A percentile compares a stretch with the other conserved stretches of the same genome.
phyloP scores from a whole-genome alignment of 371 early-diverging fungal genomes.

The Hamiltosporidium tvaerminnensis region DNA sequence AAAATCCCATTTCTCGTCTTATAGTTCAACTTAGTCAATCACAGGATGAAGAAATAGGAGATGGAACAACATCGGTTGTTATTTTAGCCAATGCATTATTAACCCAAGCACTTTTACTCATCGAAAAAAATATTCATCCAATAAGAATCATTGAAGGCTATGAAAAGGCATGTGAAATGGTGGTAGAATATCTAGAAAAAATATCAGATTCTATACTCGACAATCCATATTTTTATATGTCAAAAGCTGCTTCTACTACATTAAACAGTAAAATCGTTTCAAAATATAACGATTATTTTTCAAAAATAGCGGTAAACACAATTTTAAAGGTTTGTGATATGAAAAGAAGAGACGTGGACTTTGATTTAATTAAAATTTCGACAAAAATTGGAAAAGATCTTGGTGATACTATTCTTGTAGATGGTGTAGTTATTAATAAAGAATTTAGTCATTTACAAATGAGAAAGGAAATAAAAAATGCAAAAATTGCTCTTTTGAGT shows the following conservation, averaged over 20 bases:
- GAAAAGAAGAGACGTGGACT: constrained; percentile 94
- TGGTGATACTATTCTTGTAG: constrained; percentile 72
- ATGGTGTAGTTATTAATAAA: constrained; percentile 94
- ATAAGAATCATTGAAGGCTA: constrained; percentile 94
- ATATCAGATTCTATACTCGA: constrained; percentile 60
- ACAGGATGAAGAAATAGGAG: constrained; percentile 99
- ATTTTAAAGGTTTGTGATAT: constrained; percentile 85
- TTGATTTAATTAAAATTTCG: constrained; percentile 95
- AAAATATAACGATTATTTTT: constrained; percentile 82
- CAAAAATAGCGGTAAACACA: constrained; percentile 74
- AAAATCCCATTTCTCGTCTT: constrained; percentile 91
- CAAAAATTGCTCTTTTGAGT: constrained; percentile 87
- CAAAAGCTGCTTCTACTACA: constrained; percentile 87
- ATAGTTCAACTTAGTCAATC: constrained; percentile 86
- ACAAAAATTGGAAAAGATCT: constrained; percentile 87
- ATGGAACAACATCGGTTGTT: constrained; percentile 98
- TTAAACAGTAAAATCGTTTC: constrained; percentile 83
- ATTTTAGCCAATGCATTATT: constrained; percentile 89
- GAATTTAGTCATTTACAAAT: constrained; percentile 98
- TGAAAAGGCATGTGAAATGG: constrained; percentile 78
- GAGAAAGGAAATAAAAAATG: constrained; percentile 80
- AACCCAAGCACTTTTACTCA: constrained; percentile 78
- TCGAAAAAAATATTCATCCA: constrained; percentile 93
- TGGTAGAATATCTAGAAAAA: constrained; percentile 68
- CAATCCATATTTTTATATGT: constrained; percentile 52